These are phyloP conservation scores for Hysterangium stoloniferum DNA, from an alignment of 768 basidiomycete species.

Conservation along the genomic window DNA sequence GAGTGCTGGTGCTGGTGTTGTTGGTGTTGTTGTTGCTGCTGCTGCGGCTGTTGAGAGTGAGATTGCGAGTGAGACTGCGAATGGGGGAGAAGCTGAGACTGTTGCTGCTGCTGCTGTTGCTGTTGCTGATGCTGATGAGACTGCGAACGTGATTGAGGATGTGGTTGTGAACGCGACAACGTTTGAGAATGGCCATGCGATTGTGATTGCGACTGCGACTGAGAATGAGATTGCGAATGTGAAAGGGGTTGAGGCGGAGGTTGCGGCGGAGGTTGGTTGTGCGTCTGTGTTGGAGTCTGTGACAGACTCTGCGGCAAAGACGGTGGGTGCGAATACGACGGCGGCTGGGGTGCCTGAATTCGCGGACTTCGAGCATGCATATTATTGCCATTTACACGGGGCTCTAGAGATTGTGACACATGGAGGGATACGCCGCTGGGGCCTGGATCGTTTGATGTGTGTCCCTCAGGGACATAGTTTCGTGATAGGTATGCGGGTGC, in stretches of 20 bases:
- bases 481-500: neutral
- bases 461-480: neutral
- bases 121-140: neutral
- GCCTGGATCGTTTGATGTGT: neutral
- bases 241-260: neutral
- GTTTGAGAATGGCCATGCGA: neutral
- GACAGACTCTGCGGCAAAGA: neutral
- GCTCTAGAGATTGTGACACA: neutral
- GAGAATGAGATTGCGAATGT: neutral
- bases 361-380: neutral
- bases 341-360: neutral
- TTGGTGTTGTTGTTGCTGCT: neutral
- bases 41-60: neutral
- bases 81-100: neutral
- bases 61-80: neutral
- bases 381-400: neutral
- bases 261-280: slow-evolving; percentile 3
- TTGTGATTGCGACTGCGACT: neutral
- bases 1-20: neutral
- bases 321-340: neutral
- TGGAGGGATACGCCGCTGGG: slow-evolving; percentile 5
- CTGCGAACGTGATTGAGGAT: neutral
- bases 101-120: neutral
- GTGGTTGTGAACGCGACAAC: neutral
- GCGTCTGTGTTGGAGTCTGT: too few relatives aligned